phyloP scores from a whole-genome alignment of 768 basidiomycete genomes.

The Leucosporidium creatinivorum region DNA sequence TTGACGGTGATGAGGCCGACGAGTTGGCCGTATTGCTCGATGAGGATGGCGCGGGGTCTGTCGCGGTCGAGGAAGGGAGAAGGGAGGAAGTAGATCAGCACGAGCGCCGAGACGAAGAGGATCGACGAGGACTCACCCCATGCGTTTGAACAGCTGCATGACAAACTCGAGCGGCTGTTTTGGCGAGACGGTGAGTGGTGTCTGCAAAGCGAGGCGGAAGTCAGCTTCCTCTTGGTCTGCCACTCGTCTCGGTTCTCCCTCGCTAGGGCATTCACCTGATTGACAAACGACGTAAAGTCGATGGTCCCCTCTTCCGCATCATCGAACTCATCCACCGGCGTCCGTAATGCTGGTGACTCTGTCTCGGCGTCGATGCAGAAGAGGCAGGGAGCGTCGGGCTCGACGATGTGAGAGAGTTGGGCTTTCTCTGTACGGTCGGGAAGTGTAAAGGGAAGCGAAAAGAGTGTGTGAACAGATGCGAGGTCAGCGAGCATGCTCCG shows the following conservation, averaged over 20 bases:
- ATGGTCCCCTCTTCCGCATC: slow-evolving; percentile 38
- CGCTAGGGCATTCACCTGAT: slow-evolving; percentile 57
- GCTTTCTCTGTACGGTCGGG: slow-evolving; percentile 56
- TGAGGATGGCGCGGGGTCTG: slow-evolving; percentile 92
- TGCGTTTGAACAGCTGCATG: slow-evolving; percentile 92
- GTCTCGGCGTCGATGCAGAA: slow-evolving; percentile 62
- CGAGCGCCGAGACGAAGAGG: not conserved
- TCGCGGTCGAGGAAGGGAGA: not conserved
- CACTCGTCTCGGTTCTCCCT: not conserved
- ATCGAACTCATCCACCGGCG: slow-evolving; percentile 21
- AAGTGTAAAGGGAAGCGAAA: not conserved
- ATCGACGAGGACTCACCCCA: slow-evolving; percentile 64
- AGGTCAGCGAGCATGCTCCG: not conserved
- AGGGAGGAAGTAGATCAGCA: not conserved
- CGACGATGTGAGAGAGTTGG: slow-evolving; percentile 54
- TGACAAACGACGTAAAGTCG: slow-evolving; percentile 74
- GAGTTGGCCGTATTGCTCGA: slow-evolving; percentile 74
- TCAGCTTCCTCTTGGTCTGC: no score
- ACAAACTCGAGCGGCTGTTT: slow-evolving; percentile 91
- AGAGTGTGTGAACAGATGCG: not conserved
- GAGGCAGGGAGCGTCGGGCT: slow-evolving; percentile 60
- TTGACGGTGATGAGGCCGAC: slow-evolving; percentile 89
- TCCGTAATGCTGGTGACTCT: slow-evolving; percentile 42
- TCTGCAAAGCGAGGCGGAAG: slow-evolving; percentile 49
- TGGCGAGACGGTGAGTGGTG: slow-evolving; percentile 84